phyloP scores from a whole-genome alignment of 192 early-diverging fungal genomes.

The Coemansia sp. region DNA sequence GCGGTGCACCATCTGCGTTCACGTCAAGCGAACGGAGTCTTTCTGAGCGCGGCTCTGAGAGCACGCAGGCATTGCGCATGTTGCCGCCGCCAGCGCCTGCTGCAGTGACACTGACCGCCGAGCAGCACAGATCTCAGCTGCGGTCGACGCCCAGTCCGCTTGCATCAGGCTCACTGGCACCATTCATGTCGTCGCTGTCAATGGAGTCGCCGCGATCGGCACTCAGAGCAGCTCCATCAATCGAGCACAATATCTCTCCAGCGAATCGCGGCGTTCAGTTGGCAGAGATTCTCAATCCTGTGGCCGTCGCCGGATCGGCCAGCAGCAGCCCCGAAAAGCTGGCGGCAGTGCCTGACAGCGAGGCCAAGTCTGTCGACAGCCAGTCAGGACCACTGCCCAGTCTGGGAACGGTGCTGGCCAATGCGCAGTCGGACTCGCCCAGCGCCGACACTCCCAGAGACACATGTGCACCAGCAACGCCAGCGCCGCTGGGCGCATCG shows the following conservation, averaged over 20 bases:
- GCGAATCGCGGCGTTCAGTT: constrained; percentile 25
- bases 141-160: constrained; percentile 38
- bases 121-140: constrained; percentile 4
- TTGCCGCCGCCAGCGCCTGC: constrained; percentile 31
- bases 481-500: not conserved
- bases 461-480: not conserved
- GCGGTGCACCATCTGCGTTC: not conserved
- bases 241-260: constrained; percentile 12
- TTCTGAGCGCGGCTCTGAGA: constrained; percentile 9
- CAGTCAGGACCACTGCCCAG: constrained; percentile 44
- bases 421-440: constrained; percentile 15
- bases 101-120: constrained; percentile 23
- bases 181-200: constrained; percentile 37
- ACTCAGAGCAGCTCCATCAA: not conserved
- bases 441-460: constrained; percentile 3
- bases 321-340: not conserved
- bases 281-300: constrained; percentile 44
- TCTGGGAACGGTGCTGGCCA: constrained; percentile 35
- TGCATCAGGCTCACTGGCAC: constrained; percentile 14
- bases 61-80: not conserved
- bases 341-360: not conserved
- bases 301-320: not conserved
- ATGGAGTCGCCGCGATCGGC: constrained; percentile 13
- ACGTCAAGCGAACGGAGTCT: constrained; percentile 8
- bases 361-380: not conserved